Conservation (phyloP, 495 filamentous ascomycete species). For the Chaetomium tenue region DNA sequence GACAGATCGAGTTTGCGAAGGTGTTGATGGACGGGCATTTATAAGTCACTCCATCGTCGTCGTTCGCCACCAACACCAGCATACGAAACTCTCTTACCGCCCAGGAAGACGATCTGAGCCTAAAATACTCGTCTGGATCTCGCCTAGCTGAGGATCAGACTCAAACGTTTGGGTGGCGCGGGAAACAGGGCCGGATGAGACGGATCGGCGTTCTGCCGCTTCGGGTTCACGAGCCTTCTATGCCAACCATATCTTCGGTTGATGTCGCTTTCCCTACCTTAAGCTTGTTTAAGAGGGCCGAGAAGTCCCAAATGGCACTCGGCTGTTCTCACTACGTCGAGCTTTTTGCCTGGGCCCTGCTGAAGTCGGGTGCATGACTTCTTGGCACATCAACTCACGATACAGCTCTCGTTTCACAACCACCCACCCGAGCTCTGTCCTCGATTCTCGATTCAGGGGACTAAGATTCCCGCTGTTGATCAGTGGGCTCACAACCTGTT, state of each 20-base stretch:
- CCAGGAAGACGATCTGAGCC: background rate
- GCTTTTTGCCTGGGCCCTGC: too few species aligned
- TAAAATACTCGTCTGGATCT: background rate
- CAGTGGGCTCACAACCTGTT: background rate
- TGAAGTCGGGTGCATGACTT: too few species aligned
- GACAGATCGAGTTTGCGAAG: background rate
- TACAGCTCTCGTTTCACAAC: background rate
- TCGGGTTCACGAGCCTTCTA: background rate
- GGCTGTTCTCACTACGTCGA: too few species aligned
- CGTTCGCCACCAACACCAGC: too few species aligned
- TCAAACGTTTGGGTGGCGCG: background rate
- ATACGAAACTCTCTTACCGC: background rate
- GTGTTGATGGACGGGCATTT: background rate
- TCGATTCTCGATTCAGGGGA: background rate
- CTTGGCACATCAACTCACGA: background rate
- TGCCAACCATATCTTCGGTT: background rate
- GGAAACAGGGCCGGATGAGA: background rate
- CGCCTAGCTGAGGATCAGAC: slow-evolving; percentile 2
- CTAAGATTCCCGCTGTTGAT: background rate
- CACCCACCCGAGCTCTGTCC: background rate
- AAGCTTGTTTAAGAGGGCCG: background rate
- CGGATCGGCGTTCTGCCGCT: background rate
- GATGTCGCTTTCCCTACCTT: background rate
- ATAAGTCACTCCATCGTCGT: background rate
- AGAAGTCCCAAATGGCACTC: background rate